phyloP scores from a whole-genome alignment of 208 protist genomes.

The Acanthamoeba triangularis region DNA sequence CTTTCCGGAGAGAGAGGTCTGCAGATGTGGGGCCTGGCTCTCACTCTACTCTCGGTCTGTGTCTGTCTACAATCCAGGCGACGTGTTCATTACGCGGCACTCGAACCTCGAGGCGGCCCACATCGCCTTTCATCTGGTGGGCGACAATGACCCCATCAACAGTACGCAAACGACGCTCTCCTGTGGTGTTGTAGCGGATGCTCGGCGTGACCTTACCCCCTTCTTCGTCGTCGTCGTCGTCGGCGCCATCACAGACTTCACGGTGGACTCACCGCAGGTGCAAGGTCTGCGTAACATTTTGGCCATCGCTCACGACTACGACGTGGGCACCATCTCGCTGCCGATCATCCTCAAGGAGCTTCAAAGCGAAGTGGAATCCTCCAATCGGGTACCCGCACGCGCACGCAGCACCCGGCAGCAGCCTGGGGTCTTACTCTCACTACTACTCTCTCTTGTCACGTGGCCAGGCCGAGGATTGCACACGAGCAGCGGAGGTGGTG shows the following conservation, averaged over 20 bases:
- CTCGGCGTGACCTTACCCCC: background rate
- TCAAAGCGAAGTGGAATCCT: constrained; percentile 26
- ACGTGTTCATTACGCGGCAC: constrained; percentile 83
- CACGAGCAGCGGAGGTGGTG: constrained; percentile 27
- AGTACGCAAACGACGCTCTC: background rate
- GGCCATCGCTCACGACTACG: constrained; percentile 40
- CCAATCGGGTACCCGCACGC: background rate
- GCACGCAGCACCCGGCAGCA: background rate
- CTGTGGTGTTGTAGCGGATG: background rate
- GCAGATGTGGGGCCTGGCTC: too few species aligned
- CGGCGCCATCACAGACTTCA: constrained; percentile 31
- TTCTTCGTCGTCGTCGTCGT: too few species aligned
- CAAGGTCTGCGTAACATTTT: constrained; percentile 24
- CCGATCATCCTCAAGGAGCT: constrained; percentile 60
- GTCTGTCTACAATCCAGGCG: constrained; percentile 4
- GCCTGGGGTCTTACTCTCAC: too few species aligned
- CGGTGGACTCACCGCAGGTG: constrained; percentile 20
- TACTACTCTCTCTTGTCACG: background rate
- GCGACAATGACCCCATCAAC: constrained; percentile 75
- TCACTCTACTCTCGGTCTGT: too few species aligned
- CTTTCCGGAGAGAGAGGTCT: too few species aligned
- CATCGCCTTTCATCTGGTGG: constrained; percentile 80
- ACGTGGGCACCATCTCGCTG: constrained; percentile 27
- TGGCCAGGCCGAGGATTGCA: constrained; percentile 12
- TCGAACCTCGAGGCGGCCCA: constrained; percentile 69